Conservation (phyloP, 768 basidiomycete genomes). For the Flagelloscypha sp. region DNA sequence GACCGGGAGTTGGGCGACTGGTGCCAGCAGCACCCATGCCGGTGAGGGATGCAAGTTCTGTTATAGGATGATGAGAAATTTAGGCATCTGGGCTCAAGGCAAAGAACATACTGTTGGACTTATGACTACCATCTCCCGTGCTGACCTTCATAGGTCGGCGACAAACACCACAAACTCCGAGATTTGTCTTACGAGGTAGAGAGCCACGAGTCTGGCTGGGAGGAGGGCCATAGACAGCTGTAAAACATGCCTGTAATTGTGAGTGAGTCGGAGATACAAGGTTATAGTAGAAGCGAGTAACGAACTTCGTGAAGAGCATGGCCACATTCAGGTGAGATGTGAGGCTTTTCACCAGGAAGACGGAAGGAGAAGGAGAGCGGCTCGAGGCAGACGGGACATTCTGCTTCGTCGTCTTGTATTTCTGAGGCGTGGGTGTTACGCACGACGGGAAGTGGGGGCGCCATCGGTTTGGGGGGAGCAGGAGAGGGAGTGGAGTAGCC, state of each 20-base stretch:
- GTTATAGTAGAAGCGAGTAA: constrained; percentile 8
- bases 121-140: constrained; percentile 74
- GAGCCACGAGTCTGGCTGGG: constrained; percentile 47
- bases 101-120: constrained; percentile 72
- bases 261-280: constrained; percentile 6
- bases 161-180: constrained; percentile 96
- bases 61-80: constrained; percentile 3
- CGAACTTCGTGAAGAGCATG: constrained; percentile 92
- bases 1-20: constrained; percentile 1
- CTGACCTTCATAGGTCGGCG: constrained; percentile 93
- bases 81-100: constrained; percentile 2
- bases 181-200: constrained; percentile 60
- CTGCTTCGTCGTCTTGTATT: constrained; percentile 85
- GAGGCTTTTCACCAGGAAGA: constrained; percentile 92
- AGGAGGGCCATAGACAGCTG: constrained; percentile 89
- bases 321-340: constrained; percentile 95
- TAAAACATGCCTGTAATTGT: constrained; percentile 79
- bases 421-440: constrained; percentile 47
- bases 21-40: constrained; percentile 69
- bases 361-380: constrained; percentile 89
- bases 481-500: constrained; percentile 33
- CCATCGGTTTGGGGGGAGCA: constrained; percentile 53
- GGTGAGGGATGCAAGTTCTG: constrained; percentile 90
- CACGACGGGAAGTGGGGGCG: constrained; percentile 65
- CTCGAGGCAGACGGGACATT: constrained; percentile 95